A percentile compares a stretch with the other conserved stretches of the same genome.
These are phyloP conservation scores for Oryza australiensis DNA, from an alignment of 176 grass and related monocot genomes.

Conservation along the genomic window DNA sequence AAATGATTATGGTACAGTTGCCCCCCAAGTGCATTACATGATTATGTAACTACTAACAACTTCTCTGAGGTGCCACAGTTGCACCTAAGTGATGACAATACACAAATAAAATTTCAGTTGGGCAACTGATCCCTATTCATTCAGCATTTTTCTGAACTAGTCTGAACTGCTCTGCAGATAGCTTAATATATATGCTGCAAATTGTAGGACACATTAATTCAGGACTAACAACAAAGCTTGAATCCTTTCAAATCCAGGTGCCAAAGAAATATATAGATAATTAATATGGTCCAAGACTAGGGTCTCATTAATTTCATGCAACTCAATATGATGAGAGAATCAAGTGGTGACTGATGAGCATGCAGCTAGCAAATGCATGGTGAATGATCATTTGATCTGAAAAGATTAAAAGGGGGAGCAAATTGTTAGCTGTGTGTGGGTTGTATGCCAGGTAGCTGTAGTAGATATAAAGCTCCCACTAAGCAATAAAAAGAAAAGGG, in stretches of 20 bases:
- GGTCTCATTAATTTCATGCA: not conserved
- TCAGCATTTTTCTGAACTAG: not conserved
- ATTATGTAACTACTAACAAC: not conserved
- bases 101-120: constrained; percentile 5
- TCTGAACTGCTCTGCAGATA: not conserved
- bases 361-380: not conserved
- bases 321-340: not conserved
- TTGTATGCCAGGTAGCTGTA: constrained; percentile 43
- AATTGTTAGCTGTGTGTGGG: constrained; percentile 41
- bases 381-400: not conserved
- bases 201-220: not conserved
- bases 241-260: not conserved
- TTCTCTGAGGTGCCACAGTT: constrained; percentile 4
- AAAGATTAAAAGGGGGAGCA: too few relatives aligned
- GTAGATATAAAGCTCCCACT: constrained; percentile 24
- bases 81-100: not conserved
- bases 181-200: not conserved
- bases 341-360: constrained; percentile 18
- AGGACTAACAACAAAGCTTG: not conserved
- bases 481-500: constrained; percentile 1
- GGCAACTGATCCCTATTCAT: not conserved
- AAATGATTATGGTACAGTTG: constrained; percentile 14
- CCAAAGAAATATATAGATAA: not conserved
- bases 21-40: not conserved
- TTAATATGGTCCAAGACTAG: constrained; percentile 13